A percentile compares a stretch with the other conserved stretches of the same genome.
Conservation (phyloP, 352 stramenopile genomes). For the Globisporangium sylvaticum region DNA sequence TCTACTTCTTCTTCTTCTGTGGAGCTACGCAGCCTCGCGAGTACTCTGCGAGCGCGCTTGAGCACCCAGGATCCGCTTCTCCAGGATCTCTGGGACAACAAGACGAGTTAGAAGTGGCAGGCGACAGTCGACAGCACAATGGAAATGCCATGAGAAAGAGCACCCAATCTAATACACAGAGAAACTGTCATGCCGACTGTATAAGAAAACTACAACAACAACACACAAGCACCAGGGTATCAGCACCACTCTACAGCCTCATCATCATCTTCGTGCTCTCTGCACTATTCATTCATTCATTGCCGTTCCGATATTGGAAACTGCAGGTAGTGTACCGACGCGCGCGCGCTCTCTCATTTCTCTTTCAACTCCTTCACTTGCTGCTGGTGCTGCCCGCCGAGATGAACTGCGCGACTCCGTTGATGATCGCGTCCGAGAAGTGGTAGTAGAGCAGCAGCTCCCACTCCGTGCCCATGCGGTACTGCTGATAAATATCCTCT, state of each 20-base stretch:
- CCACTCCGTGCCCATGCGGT: constrained; percentile 62
- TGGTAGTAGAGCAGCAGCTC: constrained; percentile 73
- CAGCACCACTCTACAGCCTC: not conserved
- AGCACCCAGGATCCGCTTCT: constrained; percentile 17
- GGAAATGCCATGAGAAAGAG: too few species aligned
- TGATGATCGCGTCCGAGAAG: constrained; percentile 72
- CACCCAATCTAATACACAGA: not conserved
- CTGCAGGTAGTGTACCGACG: not conserved
- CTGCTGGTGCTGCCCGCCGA: constrained; percentile 14
- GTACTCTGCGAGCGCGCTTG: constrained; percentile 6
- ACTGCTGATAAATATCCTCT: constrained; percentile 83
- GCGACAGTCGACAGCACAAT: too few species aligned
- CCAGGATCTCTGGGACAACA: constrained; percentile 9
- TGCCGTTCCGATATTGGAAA: not conserved
- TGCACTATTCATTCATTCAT: not conserved
- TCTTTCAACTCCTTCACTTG: not conserved
- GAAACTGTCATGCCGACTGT: not conserved
- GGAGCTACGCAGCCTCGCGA: not conserved
- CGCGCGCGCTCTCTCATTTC: not conserved
- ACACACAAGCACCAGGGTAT: not conserved
- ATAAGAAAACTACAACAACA: not conserved
- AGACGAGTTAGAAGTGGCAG: too few species aligned
- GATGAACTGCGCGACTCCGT: constrained; percentile 61
- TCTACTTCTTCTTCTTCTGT: not conserved
- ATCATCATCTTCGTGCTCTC: not conserved